Conservation (phyloP, 441 rosid genomes). For the Mallotus japonicus region DNA sequence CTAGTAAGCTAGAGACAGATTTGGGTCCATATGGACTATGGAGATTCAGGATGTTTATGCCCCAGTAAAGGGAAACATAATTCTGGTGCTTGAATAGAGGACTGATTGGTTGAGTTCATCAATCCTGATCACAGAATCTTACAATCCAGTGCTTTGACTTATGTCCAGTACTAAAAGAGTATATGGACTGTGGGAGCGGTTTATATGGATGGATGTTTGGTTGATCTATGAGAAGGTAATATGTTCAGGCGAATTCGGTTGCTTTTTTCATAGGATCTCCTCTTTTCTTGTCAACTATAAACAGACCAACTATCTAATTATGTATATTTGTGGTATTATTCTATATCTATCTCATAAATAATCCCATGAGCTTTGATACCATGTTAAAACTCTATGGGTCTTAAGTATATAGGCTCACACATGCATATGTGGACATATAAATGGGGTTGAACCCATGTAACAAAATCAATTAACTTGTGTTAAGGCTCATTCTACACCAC, state of each 20-base stretch:
- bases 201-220: not conserved
- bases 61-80: not conserved
- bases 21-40: not conserved
- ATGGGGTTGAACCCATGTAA: no score
- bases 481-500: no score
- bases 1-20: not conserved
- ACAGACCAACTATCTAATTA: not conserved
- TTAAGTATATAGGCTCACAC: no score
- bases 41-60: not conserved
- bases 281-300: slow-evolving; percentile 4
- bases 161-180: not conserved
- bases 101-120: not conserved
- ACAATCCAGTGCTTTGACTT: not conserved
- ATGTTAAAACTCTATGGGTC: no score
- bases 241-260: not conserved
- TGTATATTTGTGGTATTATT: not conserved
- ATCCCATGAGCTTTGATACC: no score
- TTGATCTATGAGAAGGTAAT: not conserved
- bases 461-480: no score
- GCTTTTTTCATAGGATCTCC: slow-evolving; percentile 9
- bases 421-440: no score
- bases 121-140: not conserved
- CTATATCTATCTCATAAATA: no score
- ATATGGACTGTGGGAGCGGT: not conserved
- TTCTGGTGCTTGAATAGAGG: not conserved